phyloP scores from a whole-genome alignment of 352 stramenopile species.

The Phytophthora pluvialis region DNA sequence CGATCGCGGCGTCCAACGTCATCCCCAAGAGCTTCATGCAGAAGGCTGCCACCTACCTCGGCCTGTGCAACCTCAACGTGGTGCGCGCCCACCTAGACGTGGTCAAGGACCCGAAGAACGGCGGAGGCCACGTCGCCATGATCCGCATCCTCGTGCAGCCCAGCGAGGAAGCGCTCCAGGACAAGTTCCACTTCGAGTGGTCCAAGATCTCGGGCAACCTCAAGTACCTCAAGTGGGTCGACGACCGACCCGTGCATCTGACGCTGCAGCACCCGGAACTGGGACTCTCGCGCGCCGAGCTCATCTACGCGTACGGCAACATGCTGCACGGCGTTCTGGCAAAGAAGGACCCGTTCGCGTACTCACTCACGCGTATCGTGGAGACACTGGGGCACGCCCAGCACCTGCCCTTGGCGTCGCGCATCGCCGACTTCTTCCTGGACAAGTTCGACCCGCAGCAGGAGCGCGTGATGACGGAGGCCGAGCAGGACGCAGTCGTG shows the following conservation, averaged over 20 bases:
- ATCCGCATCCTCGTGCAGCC: slow-evolving; percentile 84
- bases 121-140: slow-evolving; percentile 74
- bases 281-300: slow-evolving; percentile 91
- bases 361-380: slow-evolving; percentile 94
- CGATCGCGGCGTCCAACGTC: slow-evolving; percentile 83
- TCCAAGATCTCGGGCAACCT: slow-evolving; percentile 88
- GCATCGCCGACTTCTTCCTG: slow-evolving; percentile 96
- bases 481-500: slow-evolving; percentile 51
- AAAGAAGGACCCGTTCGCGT: slow-evolving; percentile 94
- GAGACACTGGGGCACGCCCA: slow-evolving; percentile 92
- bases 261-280: slow-evolving; percentile 90
- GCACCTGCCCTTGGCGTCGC: slow-evolving; percentile 89
- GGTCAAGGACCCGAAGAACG: slow-evolving; percentile 81
- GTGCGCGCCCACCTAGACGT: slow-evolving; percentile 95
- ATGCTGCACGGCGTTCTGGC: slow-evolving; percentile 95
- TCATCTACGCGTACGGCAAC: slow-evolving; percentile 96
- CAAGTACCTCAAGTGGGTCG: slow-evolving; percentile 89
- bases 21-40: slow-evolving; percentile 85
- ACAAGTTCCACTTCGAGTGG: slow-evolving; percentile 75
- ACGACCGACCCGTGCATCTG: slow-evolving; percentile 80
- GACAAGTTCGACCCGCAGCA: slow-evolving; percentile 79
- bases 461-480: slow-evolving; percentile 43
- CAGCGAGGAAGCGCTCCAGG: slow-evolving; percentile 54
- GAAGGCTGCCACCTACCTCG: slow-evolving; percentile 89
- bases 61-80: slow-evolving; percentile 95